Evolutionary conservation across 192 early-diverging fungal genomes (phyloP).

Genomic region (Entomortierella chlamydospora): DNA sequence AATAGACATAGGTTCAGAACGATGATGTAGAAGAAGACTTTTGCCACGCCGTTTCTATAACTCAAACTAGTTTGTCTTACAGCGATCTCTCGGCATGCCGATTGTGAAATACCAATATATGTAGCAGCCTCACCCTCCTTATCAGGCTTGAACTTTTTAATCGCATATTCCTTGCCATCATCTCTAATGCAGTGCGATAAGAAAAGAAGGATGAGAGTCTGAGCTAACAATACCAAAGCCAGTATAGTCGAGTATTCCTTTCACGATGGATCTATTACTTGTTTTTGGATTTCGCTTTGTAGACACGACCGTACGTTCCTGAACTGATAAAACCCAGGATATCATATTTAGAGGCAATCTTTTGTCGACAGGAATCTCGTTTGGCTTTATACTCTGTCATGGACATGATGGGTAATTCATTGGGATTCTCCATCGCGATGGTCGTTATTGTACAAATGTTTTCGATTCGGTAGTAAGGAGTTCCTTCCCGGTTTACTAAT

Average conservation of each 20-base stretch:
- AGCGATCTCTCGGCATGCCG: conserved; percentile 93
- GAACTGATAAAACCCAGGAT: conserved; percentile 93
- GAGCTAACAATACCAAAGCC: too few species aligned
- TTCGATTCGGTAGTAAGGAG: too few species aligned
- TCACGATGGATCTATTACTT: too few species aligned
- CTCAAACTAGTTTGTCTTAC: conserved; percentile 51
- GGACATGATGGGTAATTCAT: conserved; percentile 53
- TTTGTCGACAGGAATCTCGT: conserved; percentile 64
- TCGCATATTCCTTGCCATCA: conserved; percentile 81
- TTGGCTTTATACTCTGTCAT: conserved; percentile 67
- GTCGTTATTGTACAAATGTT: too few species aligned
- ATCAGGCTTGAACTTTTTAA: conserved; percentile 98
- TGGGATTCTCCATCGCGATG: conserved; percentile 11
- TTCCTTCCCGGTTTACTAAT: too few species aligned
- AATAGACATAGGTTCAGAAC: background rate
- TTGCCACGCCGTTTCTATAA: too few species aligned
- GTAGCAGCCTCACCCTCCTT: conserved; percentile 85
- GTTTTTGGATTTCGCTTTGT: conserved; percentile 83
- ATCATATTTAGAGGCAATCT: conserved; percentile 81
- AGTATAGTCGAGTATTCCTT: too few species aligned
- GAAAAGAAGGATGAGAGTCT: background rate
- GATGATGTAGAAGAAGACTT: background rate
- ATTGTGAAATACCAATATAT: conserved; percentile 90
- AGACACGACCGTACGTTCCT: conserved; percentile 97
- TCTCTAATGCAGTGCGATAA: conserved; percentile 25